phyloP scores from a whole-genome alignment of 768 basidiomycete genomes.

The Phylloporus sp. region DNA sequence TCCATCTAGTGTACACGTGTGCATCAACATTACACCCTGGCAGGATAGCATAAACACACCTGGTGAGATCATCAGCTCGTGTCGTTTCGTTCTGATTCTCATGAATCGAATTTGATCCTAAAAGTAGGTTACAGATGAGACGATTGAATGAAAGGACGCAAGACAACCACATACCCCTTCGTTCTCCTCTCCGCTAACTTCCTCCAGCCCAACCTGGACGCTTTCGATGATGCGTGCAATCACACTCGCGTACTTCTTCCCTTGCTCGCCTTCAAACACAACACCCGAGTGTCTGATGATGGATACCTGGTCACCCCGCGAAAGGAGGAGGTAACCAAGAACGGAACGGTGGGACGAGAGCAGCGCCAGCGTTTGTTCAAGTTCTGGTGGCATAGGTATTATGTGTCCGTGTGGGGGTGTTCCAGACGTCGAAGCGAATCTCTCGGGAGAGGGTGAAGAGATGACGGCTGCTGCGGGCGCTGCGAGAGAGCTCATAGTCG shows the following conservation, averaged over 20 bases:
- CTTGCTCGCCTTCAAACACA: slow-evolving; percentile 82
- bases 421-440: slow-evolving; percentile 10
- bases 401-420: slow-evolving; percentile 16
- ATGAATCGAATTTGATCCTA: slow-evolving; percentile 87
- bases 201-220: slow-evolving; percentile 75
- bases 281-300: slow-evolving; percentile 85
- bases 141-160: not conserved
- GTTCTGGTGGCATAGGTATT: slow-evolving; percentile 59
- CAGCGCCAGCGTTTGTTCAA: slow-evolving; percentile 73
- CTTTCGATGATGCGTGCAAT: slow-evolving; percentile 73
- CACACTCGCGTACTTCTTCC: slow-evolving; percentile 67
- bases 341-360: slow-evolving; percentile 82
- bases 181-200: slow-evolving; percentile 61
- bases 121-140: not conserved
- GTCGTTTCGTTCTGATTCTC: slow-evolving; percentile 85
- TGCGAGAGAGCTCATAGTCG: slow-evolving; percentile 14
- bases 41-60: slow-evolving; percentile 45
- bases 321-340: slow-evolving; percentile 81
- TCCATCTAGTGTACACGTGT: slow-evolving; percentile 54
- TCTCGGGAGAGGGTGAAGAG: slow-evolving; percentile 3
- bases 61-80: slow-evolving; percentile 93
- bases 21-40: not conserved
- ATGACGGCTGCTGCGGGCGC: not conserved
- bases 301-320: slow-evolving; percentile 64
- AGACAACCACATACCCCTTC: slow-evolving; percentile 46